Conservation (phyloP, 192 early-diverging fungal species). For the Piromyces finnis region DNA sequence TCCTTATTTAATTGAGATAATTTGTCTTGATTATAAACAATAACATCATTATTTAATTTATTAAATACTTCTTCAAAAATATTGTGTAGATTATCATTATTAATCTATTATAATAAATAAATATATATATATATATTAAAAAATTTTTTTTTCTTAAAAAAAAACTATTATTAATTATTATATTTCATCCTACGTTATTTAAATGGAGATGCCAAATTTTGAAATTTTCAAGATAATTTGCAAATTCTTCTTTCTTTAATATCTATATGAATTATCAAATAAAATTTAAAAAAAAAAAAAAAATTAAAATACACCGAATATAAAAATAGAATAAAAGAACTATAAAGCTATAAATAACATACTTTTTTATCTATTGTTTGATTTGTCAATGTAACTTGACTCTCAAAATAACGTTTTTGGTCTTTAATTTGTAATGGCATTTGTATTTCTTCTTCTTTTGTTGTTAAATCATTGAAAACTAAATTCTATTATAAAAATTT, state of each 20-base stretch:
- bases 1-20: background rate
- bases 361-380: background rate
- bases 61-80: background rate
- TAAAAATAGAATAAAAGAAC: no score
- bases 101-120: background rate
- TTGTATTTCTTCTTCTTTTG: conserved; percentile 17
- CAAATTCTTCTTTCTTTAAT: background rate
- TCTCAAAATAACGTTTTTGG: conserved; percentile 56
- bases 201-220: background rate
- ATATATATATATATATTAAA: no score
- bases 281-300: no score
- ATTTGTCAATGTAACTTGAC: conserved; percentile 16
- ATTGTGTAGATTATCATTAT: background rate
- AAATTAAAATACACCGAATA: no score
- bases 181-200: background rate
- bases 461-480: conserved; percentile 47
- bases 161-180: no score
- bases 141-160: no score
- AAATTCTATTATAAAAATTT: conserved; percentile 43
- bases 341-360: no score
- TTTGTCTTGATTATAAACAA: background rate
- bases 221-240: background rate
- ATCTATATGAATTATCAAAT: no score
- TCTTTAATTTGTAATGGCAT: conserved; percentile 57
- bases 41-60: background rate